Base-by-base conservation (phyloP, 2,329 filamentous ascomycete genomes). In the Stagonosporopsis tanaceti region DNA sequence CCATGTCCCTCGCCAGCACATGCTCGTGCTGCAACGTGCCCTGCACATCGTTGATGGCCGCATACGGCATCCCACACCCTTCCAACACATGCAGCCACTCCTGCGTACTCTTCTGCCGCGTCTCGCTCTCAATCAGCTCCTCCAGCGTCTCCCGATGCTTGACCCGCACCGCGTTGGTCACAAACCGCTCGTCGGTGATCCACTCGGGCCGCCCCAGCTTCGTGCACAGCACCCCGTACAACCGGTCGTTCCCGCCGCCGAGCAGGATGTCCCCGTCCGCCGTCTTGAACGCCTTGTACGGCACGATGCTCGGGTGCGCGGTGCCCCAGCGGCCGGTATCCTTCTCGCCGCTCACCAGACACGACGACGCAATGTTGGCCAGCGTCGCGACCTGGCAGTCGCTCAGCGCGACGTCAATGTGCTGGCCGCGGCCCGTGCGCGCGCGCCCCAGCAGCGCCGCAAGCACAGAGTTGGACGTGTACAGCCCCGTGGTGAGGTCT, bases 301-400 rank as follows among this genome's bases (percentile, higher is more conserved):
- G 95, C 0, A 99, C 95, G 73, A 99, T 98, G 0, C 92, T 96
- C 92, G 91, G 95, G 81, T 99, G 95, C 40, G 94, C 94, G 3
- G 95, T 99, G 6, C 95, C 95, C 94, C 95, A 98, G 62, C 95
- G 85, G 0, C 95, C 95, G 0, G 88, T 86, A 73, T 99, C 95
- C 65, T 89, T 89, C 76, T 97, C 80, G 2, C 93, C 93, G 67
- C 91, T 96, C 61, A 98, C 90, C 39, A 99, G 80, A 59, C 89
- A 92, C 58, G 93, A 97, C 73, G 92, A 96, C 8, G 94, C 95
- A 70, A 99, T 92, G 73, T 98, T 99, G n/a, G 92, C 88, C 41
- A 99, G 79, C 0, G 93, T 97, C 0, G 93, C 95, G 17, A 95
- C 93, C 73, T 99, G 95, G 69, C 93, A 97, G 74, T 99, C 95